Evolutionary conservation across 2,329 filamentous ascomycete species (phyloP).

Genomic region (Ophiostoma angusticollis): DNA sequence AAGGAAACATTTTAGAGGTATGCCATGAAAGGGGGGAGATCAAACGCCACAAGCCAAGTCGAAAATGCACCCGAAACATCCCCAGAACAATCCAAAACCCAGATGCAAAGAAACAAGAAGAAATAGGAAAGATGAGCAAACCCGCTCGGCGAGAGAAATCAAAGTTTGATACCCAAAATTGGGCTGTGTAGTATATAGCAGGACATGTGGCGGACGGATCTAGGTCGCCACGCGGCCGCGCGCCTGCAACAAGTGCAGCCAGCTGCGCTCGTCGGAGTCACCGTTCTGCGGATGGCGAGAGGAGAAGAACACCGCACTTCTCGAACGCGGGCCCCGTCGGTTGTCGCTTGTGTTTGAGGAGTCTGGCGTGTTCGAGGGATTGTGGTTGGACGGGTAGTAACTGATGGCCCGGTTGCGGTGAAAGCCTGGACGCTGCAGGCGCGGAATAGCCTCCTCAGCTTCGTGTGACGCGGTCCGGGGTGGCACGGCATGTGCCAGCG

Average conservation of each 20-base stretch:
- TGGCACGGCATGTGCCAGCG: too few relatives aligned
- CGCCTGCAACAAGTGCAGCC: constrained; percentile 25
- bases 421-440: too few relatives aligned
- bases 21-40: too few relatives aligned
- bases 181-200: not conserved
- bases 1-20: too few relatives aligned
- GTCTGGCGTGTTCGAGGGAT: not conserved
- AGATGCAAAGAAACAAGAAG: not conserved
- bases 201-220: not conserved
- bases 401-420: not conserved
- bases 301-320: constrained; percentile 14
- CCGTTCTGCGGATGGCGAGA: constrained; percentile 15
- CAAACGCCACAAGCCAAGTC: too few relatives aligned
- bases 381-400: too few relatives aligned
- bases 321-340: constrained; percentile 16
- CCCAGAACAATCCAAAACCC: too few relatives aligned
- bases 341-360: not conserved
- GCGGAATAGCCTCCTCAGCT: too few relatives aligned
- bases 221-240: constrained; percentile 21
- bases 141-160: not conserved
- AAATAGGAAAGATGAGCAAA: not conserved
- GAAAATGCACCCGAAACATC: too few relatives aligned
- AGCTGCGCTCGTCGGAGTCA: constrained; percentile 21
- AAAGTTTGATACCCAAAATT: not conserved
- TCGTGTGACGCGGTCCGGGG: too few relatives aligned